A percentile compares a stretch with the other conserved stretches of the same genome.
These are phyloP conservation scores for Cyberlindnera euphorbiae DNA, from an alignment of 805 yeast species.

Conservation along the genomic window DNA sequence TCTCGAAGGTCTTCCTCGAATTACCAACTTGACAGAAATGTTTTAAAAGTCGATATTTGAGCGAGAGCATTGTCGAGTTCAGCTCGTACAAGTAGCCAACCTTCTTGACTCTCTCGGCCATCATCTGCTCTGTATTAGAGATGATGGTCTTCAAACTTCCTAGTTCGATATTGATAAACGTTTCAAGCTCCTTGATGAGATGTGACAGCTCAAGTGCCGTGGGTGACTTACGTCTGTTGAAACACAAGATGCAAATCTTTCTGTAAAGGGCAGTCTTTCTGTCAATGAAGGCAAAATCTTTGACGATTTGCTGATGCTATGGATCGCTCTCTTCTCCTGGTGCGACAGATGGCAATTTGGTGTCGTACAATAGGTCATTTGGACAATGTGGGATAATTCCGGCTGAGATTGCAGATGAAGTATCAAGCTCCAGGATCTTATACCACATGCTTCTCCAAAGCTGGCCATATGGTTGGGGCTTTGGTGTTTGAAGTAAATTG, in stretches of 20 bases:
- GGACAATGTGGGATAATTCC: constrained; percentile 18
- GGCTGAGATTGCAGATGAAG: constrained; percentile 8
- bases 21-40: constrained; percentile 34
- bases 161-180: constrained; percentile 23
- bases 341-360: constrained; percentile 29
- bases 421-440: constrained; percentile 23
- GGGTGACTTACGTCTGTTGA: constrained; percentile 32
- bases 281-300: constrained; percentile 28
- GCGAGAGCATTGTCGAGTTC: constrained; percentile 28
- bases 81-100: constrained; percentile 24
- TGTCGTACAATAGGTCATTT: constrained; percentile 19
- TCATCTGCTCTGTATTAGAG: constrained; percentile 8
- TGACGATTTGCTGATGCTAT: constrained; percentile 33
- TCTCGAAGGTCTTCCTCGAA: constrained; percentile 30
- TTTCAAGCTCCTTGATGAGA: constrained; percentile 32
- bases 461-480: constrained; percentile 12
- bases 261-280: constrained; percentile 29
- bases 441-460: constrained; percentile 26
- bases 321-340: constrained; percentile 27
- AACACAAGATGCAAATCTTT: constrained; percentile 27
- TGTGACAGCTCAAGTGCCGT: constrained; percentile 31
- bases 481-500: constrained; percentile 6
- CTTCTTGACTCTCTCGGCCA: constrained; percentile 21
- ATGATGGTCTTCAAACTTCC: constrained; percentile 23
- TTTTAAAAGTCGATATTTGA: constrained; percentile 34